Evolutionary conservation across 2,329 filamentous ascomycete genomes (phyloP).

Genomic region (Thielaviopsis populi): DNA sequence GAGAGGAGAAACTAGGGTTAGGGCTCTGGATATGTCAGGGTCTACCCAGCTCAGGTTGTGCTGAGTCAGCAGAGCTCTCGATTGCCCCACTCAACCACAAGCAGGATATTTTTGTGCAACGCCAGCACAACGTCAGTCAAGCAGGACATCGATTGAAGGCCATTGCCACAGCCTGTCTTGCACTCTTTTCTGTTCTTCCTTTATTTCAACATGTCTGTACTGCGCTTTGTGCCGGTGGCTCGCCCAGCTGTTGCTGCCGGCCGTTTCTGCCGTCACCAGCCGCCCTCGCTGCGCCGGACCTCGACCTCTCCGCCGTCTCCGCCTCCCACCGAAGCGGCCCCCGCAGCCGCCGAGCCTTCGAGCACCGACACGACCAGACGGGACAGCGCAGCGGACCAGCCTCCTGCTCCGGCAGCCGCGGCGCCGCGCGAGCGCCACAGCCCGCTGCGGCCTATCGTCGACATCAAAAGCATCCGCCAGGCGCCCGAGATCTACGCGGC

Average conservation of each 20-base stretch:
- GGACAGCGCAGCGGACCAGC: no score
- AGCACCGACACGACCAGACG: no score
- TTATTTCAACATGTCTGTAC: background rate
- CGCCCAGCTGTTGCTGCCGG: background rate
- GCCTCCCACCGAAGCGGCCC: background rate
- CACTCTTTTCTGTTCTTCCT: no score
- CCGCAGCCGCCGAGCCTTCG: background rate
- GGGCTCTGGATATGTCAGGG: no score
- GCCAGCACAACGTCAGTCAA: background rate
- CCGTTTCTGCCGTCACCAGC: background rate
- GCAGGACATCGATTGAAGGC: background rate
- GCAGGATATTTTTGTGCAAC: background rate
- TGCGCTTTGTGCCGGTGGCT: background rate
- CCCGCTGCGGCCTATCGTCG: constrained; percentile 64
- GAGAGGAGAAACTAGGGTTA: background rate
- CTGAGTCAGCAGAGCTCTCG: background rate
- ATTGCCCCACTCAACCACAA: background rate
- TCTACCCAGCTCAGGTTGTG: background rate
- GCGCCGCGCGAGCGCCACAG: constrained; percentile 38
- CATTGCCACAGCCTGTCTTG: background rate
- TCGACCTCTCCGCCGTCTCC: background rate
- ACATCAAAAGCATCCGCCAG: constrained; percentile 81
- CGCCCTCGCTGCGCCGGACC: background rate
- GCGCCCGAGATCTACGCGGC: constrained; percentile 65
- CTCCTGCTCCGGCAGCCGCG: background rate